These are phyloP conservation scores for Aspergillus texensis DNA, from an alignment of 2,329 filamentous ascomycete genomes.

Conservation along the genomic window DNA sequence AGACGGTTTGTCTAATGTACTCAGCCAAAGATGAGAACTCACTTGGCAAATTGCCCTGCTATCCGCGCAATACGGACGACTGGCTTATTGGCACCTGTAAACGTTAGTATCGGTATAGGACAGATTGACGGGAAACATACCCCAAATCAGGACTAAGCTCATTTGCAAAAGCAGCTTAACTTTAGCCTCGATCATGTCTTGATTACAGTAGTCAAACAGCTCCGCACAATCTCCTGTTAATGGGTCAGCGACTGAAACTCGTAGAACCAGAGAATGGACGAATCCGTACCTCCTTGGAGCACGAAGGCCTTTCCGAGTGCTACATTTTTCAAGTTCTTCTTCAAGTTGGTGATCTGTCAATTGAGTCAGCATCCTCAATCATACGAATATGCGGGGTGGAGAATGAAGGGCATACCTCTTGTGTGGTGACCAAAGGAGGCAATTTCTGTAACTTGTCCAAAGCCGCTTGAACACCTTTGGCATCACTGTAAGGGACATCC, in stretches of 20 bases:
- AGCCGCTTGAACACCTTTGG: conserved; percentile 41
- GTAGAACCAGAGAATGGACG: not conserved
- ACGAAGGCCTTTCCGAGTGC: conserved; percentile 90
- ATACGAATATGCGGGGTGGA: not conserved
- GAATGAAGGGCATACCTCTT: conserved; percentile 35
- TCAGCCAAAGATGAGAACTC: conserved; percentile 8
- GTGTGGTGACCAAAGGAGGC: conserved; percentile 51
- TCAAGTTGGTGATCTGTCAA: conserved; percentile 70
- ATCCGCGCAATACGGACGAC: conserved; percentile 94
- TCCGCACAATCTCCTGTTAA: conserved; percentile 77
- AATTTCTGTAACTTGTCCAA: conserved; percentile 47
- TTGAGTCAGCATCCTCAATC: not conserved
- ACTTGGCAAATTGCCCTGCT: conserved; percentile 95
- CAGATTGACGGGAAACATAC: conserved; percentile 38
- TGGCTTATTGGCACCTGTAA: conserved; percentile 63
- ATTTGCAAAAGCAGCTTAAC: conserved; percentile 96
- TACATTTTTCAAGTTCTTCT: conserved; percentile 78
- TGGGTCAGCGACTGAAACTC: not conserved
- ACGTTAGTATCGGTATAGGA: not conserved
- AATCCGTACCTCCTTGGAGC: conserved; percentile 74
- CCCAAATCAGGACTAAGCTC: conserved; percentile 94
- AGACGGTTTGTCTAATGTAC: not conserved
- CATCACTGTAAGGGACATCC: conserved; percentile 45
- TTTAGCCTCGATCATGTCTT: conserved; percentile 88
- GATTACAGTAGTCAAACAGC: conserved; percentile 93